Base-by-base conservation (phyloP, 345 rosid species). In the Populus euphratica region DNA sequence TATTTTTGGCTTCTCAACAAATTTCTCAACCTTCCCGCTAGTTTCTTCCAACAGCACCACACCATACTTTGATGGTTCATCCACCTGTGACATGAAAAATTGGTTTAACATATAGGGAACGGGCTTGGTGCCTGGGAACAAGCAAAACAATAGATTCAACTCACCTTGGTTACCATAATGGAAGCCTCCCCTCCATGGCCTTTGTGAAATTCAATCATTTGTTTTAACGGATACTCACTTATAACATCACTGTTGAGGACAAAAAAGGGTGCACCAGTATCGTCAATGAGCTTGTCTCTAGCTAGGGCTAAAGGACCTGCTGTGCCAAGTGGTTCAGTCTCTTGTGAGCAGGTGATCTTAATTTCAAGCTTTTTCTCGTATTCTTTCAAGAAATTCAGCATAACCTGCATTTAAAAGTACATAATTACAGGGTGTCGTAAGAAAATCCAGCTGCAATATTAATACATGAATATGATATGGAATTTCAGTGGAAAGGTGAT, bases 291-390 rank as follows among this genome's bases (percentile, higher is more conserved):
- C 82, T 94, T 91, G 76, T 94, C 98, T 87, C 93, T 94, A 4
- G 98, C 98, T 80, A 94, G 76, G 74, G 98, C 98, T 70, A 94
- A 86, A 74, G 98, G 98, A 83, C 98, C 98, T 72, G 98, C 97
- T 0, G 97, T 94, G 49, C 97, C 98, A 18, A 94, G 85, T 2
- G 98, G 98, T 88, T 94, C 98, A 8, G 96, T 94, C 91, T 94
- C 98, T 80, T 91, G 98, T 49, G 97, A 94, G 85, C 97, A 94
- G 20, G 89, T 91, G 87, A 94, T 94, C 81, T 83, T 94, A 79
- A 94, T 92, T 25, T 89, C 96, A n/a, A 92, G 89, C 84, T 88
- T 87, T 35, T 90, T 74, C 84, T 92, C 98, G 76, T 87, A 91
- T 25, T 89, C 96, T 65, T 92, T 94, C 86, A 92, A 80, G 87